Evolutionary conservation across 2,329 filamentous ascomycete genomes (phyloP).

Genomic region (Talaromyces islandicus): DNA sequence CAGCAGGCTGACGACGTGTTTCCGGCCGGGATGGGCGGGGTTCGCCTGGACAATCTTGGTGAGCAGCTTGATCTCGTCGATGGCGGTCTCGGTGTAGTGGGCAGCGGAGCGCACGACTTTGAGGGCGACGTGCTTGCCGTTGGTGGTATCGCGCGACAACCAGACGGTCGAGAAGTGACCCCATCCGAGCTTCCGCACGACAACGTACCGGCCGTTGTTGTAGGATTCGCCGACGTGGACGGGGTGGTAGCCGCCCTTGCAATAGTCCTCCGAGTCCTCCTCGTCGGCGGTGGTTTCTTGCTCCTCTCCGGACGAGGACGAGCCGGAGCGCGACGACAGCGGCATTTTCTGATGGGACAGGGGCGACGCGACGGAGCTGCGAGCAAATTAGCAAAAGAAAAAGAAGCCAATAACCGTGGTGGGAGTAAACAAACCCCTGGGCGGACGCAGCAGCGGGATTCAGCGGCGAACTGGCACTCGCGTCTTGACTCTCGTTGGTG

Average conservation of each 20-base stretch:
- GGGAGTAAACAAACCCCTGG: constrained; percentile 32
- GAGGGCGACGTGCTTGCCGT: constrained; percentile 88
- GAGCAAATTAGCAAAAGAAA: constrained; percentile 10
- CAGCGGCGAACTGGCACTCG: constrained; percentile 29
- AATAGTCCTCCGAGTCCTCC: constrained; percentile 98
- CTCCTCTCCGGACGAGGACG: constrained; percentile 71
- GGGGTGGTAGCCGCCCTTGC: constrained; percentile 97
- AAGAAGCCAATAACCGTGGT: constrained; percentile 7
- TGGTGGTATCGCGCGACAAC: constrained; percentile 75
- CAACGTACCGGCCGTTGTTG: constrained; percentile 94
- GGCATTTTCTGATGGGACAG: constrained; percentile 38
- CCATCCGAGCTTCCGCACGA: constrained; percentile 95
- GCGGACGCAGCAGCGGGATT: constrained; percentile 31
- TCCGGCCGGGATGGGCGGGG: constrained; percentile 85
- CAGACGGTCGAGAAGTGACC: constrained; percentile 98
- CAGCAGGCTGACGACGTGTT: constrained; percentile 90
- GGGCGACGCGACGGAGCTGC: constrained; percentile 28
- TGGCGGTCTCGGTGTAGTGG: constrained; percentile 97
- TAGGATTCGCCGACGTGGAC: constrained; percentile 92
- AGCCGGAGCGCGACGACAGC: constrained; percentile 66
- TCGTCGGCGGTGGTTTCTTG: constrained; percentile 93
- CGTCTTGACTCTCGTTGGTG: constrained; percentile 52
- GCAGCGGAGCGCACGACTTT: constrained; percentile 97
- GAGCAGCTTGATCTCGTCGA: constrained; percentile 97
- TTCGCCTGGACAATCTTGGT: constrained; percentile 96